A percentile compares a stretch with the other conserved stretches of the same genome.
Evolutionary conservation across 1,139 yeast species (phyloP).

Genomic region (Geotrichum bryndzae): DNA sequence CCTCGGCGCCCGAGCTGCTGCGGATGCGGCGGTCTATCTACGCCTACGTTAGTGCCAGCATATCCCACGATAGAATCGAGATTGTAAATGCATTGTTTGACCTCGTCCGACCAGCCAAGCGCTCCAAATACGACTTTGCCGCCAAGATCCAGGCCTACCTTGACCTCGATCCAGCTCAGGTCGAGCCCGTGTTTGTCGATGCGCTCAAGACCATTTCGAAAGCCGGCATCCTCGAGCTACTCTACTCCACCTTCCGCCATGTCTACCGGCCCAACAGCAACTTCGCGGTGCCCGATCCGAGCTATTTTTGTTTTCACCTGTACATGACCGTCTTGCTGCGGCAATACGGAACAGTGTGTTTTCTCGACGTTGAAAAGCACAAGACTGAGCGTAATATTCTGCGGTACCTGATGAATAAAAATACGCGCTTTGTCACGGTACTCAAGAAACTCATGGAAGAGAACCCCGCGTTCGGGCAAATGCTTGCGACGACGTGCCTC

Average conservation of each 20-base stretch:
- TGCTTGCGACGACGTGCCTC: conserved; percentile 21
- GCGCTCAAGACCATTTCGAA: conserved; percentile 8
- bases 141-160: conserved; percentile 4
- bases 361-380: conserved; percentile 22
- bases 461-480: conserved; percentile 14
- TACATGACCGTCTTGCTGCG: conserved; percentile 14
- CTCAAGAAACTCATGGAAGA: conserved; percentile 11
- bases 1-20: neutral
- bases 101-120: conserved; percentile 3
- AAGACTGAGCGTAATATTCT: conserved; percentile 19
- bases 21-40: conserved; percentile 3
- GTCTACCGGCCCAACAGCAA: neutral
- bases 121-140: conserved; percentile 16
- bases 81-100: conserved; percentile 3
- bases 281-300: conserved; percentile 1
- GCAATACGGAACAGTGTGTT: conserved; percentile 25
- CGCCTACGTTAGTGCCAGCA: neutral
- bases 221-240: conserved; percentile 10
- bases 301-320: conserved; percentile 7
- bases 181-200: conserved; percentile 6
- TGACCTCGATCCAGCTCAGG: conserved; percentile 5
- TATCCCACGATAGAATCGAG: neutral
- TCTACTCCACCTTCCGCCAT: conserved; percentile 13
- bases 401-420: conserved; percentile 5
- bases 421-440: neutral